Percentiles rank a stretch among this genome's conserved stretches.
Conservation (phyloP, 495 filamentous ascomycete species). For the Polyplosphaeria fusca region DNA sequence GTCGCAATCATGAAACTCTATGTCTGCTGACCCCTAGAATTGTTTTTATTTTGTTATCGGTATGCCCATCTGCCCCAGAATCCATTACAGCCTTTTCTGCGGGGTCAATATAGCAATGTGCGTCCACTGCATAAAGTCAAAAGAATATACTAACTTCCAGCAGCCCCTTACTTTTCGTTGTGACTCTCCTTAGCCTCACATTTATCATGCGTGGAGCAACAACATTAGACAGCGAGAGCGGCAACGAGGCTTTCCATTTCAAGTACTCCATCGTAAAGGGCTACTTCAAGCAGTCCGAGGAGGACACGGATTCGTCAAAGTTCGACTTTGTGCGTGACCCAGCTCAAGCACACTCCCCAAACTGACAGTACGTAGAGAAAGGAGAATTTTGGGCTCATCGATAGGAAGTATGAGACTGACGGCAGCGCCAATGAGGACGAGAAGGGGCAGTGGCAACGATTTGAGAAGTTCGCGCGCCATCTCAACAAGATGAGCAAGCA, state of each 20-base stretch:
- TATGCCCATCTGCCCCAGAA: too few species aligned
- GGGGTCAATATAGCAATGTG: too few species aligned
- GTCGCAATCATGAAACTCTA: too few species aligned
- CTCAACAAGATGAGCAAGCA: constrained; percentile 24
- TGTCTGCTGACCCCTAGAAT: too few species aligned
- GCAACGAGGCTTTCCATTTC: constrained; percentile 5
- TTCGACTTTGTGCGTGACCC: constrained; percentile 33
- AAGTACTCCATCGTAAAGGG: constrained; percentile 29
- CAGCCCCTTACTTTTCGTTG: not conserved
- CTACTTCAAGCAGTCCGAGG: constrained; percentile 35
- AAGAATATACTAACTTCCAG: too few species aligned
- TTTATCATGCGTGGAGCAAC: not conserved
- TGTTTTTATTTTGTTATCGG: too few species aligned
- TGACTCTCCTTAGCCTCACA: not conserved
- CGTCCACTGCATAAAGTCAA: too few species aligned
- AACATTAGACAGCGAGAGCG: not conserved
- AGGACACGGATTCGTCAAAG: constrained; percentile 17
- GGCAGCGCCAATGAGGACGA: not conserved
- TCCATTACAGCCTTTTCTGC: too few species aligned
- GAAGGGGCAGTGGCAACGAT: constrained; percentile 37
- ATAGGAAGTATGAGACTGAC: constrained; percentile 34
- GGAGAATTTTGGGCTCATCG: constrained; percentile 36
- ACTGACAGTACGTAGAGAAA: constrained; percentile 24
- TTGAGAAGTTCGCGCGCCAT: constrained; percentile 25
- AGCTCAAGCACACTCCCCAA: not conserved